Evolutionary conservation across 2,329 filamentous ascomycete species (phyloP).

Genomic region (Ophiocordyceps polyrhachis-furcata): DNA sequence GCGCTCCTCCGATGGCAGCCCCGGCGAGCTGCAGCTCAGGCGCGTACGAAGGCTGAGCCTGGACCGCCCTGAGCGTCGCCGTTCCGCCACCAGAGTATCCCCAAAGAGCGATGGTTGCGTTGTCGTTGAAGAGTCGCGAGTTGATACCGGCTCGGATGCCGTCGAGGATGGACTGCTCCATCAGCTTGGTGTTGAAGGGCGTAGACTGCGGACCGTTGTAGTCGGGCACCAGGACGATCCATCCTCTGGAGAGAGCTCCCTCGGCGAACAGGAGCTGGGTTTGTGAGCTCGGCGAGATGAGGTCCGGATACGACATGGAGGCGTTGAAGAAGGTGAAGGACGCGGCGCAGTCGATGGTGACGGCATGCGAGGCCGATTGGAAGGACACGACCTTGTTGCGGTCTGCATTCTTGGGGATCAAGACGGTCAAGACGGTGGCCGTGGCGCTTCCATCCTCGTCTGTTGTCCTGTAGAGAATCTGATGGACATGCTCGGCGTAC

Average conservation of each 20-base stretch:
- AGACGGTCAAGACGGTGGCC: constrained; percentile 18
- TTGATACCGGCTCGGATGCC: constrained; percentile 21
- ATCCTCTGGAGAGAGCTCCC: constrained; percentile 19
- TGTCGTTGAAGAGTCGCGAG: constrained; percentile 9
- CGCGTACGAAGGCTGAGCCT: constrained; percentile 9
- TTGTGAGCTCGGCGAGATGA: constrained; percentile 14
- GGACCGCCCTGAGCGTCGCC: constrained; percentile 7
- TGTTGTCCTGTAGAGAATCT: constrained; percentile 21
- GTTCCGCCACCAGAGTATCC: constrained; percentile 11
- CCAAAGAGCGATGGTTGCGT: constrained; percentile 24
- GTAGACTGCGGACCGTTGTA: constrained; percentile 23
- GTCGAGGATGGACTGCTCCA: constrained; percentile 23
- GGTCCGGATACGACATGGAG: constrained; percentile 4
- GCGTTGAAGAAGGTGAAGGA: constrained; percentile 9
- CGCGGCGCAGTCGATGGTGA: constrained; percentile 15
- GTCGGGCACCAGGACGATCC: constrained; percentile 29
- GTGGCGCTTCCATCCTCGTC: constrained; percentile 16
- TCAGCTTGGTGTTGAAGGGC: constrained; percentile 20
- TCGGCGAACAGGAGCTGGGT: constrained; percentile 8
- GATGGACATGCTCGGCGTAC: constrained; percentile 7
- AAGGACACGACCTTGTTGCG: constrained; percentile 18
- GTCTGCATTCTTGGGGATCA: constrained; percentile 16
- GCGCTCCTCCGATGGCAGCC: constrained; percentile 8
- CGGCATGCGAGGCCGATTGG: constrained; percentile 21
- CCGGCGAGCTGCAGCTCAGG: constrained; percentile 9